Base-by-base conservation (phyloP, 2,329 filamentous ascomycete genomes). In the Whalleya microplaca region DNA sequence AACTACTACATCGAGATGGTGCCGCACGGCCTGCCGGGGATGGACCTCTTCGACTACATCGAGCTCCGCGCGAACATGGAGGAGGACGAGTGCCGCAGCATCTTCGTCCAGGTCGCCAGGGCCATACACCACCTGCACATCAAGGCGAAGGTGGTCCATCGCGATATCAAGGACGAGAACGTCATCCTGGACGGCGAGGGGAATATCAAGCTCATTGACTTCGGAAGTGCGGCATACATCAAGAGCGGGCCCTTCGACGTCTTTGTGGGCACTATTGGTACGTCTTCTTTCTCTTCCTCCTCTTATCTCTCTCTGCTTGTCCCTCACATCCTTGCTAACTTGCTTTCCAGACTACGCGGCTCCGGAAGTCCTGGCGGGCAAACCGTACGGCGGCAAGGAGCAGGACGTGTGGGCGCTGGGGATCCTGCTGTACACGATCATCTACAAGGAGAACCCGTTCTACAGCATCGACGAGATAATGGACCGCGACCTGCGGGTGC, bases 1-100 rank as follows among this genome's bases (percentile, higher is more conserved):
- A 98, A 99, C 71, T 99, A 99, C 76, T 99, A 99, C 74, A 99
- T 99, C 66, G 95, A 98, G 73, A 99, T 98, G 92, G 83, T 90
- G 14, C 95, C 95, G 0, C 95, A 98, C 68, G 95, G 95, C 1
- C 80, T 97, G 40, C 95, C 95, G 0, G 95, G 95, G 12, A 98
- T 99, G 93, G 95, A 99, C 73, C 82, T 99, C 1, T 99, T 99
- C 69, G 95, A 99, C 75, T 99, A 99, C 73, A 99, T 99, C 64
- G 95, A 99, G 74, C 83, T 99, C 51, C 88, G 94, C 21, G 88
- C 92, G 45, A 97, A 94, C 68, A 99, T 99, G 95, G 92, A 96
- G 51, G 95, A 99, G 76, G 81, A 84, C 7, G 95, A 99, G 72
- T 96, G 92, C 71, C 86, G 92, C 51, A 96, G 91, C 75, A 99